These are phyloP conservation scores for Aspergillus costaricaensis DNA, from an alignment of 2,329 filamentous ascomycete genomes.

Conservation along the genomic window DNA sequence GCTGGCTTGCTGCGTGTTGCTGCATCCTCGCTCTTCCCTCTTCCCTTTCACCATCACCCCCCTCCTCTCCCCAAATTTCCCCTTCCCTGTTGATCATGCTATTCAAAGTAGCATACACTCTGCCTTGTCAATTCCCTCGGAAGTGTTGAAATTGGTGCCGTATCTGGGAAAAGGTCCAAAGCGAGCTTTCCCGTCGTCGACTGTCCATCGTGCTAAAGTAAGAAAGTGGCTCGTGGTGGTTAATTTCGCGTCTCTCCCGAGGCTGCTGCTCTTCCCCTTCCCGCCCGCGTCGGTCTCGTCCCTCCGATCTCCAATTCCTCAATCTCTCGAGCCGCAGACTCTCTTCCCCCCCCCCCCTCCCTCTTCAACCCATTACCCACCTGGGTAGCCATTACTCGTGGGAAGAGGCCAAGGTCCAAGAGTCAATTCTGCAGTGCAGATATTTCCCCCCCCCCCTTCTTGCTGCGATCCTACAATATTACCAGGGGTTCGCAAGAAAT, in stretches of 20 bases:
- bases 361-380: constrained; percentile 26
- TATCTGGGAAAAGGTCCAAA: background rate
- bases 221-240: constrained; percentile 19
- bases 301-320: constrained; percentile 17
- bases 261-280: constrained; percentile 20
- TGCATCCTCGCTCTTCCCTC: constrained; percentile 4
- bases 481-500: constrained; percentile 2
- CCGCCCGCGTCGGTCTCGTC: constrained; percentile 25
- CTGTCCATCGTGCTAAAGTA: background rate
- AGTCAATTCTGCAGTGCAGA: constrained; percentile 35
- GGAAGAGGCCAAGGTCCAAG: constrained; percentile 24
- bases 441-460: constrained; percentile 21
- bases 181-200: background rate
- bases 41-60: constrained; percentile 1
- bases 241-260: constrained; percentile 25
- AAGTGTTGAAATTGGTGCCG: constrained; percentile 24
- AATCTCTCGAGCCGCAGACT: constrained; percentile 28
- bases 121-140: constrained; percentile 25
- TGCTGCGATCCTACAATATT: constrained; percentile 13
- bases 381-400: constrained; percentile 25
- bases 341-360: constrained; percentile 13
- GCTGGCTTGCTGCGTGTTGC: constrained; percentile 5
- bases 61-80: constrained; percentile 10
- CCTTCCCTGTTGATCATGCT: constrained; percentile 28
- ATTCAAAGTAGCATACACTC: constrained; percentile 18